Percentiles rank a stretch among this genome's conserved stretches.
These are phyloP conservation scores for Ustilago nuda DNA, from an alignment of 1,284 basidiomycete genomes.

Conservation along the genomic window DNA sequence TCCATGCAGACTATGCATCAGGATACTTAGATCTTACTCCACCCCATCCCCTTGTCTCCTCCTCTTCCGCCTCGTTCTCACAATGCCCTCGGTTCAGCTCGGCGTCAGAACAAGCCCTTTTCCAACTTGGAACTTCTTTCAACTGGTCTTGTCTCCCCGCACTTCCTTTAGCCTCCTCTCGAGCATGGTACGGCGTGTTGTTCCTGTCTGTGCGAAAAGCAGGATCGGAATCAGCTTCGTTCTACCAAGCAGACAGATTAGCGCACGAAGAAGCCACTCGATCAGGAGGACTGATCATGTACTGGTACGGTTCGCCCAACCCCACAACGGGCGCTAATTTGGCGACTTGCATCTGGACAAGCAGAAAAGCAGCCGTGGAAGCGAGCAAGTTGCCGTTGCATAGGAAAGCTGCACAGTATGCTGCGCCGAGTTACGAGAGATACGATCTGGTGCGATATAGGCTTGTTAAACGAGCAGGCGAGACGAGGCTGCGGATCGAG, in stretches of 20 bases:
- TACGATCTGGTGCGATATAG: conserved; percentile 58
- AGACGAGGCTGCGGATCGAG: conserved; percentile 40
- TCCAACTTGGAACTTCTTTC: conserved; percentile 41
- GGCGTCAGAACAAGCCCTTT: conserved; percentile 11
- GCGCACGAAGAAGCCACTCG: conserved; percentile 63
- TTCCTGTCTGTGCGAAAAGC: conserved; percentile 54
- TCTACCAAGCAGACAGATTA: conserved; percentile 60
- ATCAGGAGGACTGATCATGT: conserved; percentile 60
- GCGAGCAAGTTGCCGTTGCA: conserved; percentile 52
- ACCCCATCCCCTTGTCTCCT: conserved; percentile 33
- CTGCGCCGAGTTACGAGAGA: conserved; percentile 44
- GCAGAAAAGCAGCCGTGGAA: conserved; percentile 33
- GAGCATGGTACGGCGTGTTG: conserved; percentile 61
- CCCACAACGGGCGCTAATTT: conserved; percentile 56
- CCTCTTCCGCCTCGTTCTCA: neutral
- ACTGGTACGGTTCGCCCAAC: conserved; percentile 62
- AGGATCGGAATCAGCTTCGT: conserved; percentile 36
- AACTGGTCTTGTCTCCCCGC: conserved; percentile 51
- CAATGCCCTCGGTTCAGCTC: conserved; percentile 50
- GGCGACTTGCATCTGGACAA: conserved; percentile 65
- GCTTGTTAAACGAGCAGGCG: conserved; percentile 38
- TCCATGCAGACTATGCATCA: conserved; percentile 52
- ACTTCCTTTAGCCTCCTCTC: conserved; percentile 21
- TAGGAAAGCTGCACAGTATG: conserved; percentile 44
- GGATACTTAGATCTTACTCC: conserved; percentile 44